Base-by-base conservation (phyloP, 371 early-diverging fungal genomes). In the Mucor irregularis region DNA sequence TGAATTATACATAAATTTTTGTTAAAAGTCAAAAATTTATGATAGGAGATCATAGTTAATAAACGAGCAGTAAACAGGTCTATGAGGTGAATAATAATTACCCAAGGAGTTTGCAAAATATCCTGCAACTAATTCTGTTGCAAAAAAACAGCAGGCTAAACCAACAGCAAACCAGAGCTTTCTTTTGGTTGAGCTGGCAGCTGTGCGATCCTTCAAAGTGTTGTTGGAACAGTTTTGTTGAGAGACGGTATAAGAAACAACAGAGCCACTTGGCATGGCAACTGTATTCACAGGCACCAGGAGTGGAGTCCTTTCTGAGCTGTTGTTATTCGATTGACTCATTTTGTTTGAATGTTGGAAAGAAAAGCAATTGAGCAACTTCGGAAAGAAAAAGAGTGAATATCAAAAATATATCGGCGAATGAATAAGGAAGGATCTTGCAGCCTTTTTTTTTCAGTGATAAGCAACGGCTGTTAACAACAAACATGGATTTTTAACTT, bases 71-170 rank as follows among this genome's bases (percentile, higher is more conserved):
- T n/a, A n/a, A n/a, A n/a, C n/a, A n/a, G n/a, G n/a, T n/a, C n/a
- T n/a, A n/a, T n/a, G n/a, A n/a, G n/a, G n/a, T n/a, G 31, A 11
- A 19, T 45, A 45, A 49, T 21, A 21, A 25, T 56, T 73, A 73
- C 77, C 77, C 14, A 83, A 65, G 33, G 81, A 82, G 63, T 82
- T 82, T 34, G 88, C 78, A 69, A 80, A 79, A 47, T 83, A 77
- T 16, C 90, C 91, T 31, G 86, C 90, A n/a, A 80, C 66, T 35
- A 90, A 63, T 67, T 90, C 91, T 10, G 86, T 76, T 0, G 70
- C 49, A 72, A 90, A 90, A 66, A 90, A 90, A 6, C 72, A 52
- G 16, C 82, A 69, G 30, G 86, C 87, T 47, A 90, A 54, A 9
- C 42, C 58, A 6, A 77, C 73, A 10, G 85, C 88, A 48, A 79